Evolutionary conservation across 73 alveolate species (phyloP).

Genomic region (Paramecium sexaurelia): DNA sequence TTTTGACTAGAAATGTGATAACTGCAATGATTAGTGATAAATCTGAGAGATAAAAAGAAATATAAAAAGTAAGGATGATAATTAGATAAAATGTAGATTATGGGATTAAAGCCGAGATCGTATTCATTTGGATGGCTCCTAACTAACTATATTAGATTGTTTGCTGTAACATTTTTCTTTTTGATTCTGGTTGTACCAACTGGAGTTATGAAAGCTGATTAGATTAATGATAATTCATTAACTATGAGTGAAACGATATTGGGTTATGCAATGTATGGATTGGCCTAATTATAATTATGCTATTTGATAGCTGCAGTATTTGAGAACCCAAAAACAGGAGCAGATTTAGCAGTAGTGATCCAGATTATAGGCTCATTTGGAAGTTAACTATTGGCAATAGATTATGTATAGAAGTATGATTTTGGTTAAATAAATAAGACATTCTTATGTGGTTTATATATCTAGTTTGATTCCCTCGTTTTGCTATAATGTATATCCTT

Average conservation of each 20-base stretch:
- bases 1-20: background rate
- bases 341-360: background rate
- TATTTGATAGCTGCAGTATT: slow-evolving; percentile 11
- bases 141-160: background rate
- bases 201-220: background rate
- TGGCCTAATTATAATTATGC: background rate
- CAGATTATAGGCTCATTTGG: background rate
- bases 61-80: slow-evolving; percentile 15
- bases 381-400: background rate
- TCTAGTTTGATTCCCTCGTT: background rate
- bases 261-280: background rate
- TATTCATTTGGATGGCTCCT: slow-evolving; percentile 40
- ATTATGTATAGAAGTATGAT: background rate
- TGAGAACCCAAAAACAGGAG: slow-evolving; percentile 27
- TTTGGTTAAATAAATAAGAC: background rate
- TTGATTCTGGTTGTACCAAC: background rate
- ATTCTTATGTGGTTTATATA: background rate
- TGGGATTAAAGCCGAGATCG: background rate
- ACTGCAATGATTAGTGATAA: slow-evolving; percentile 30
- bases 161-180: background rate
- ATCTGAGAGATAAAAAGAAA: slow-evolving; percentile 64
- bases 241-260: background rate
- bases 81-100: background rate
- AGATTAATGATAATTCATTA: background rate
- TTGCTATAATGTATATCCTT: slow-evolving; percentile 9